Percentiles rank a stretch among this genome's conserved stretches.
Evolutionary conservation across 805 yeast genomes (phyloP).

Genomic region (Teunomyces atbi): DNA sequence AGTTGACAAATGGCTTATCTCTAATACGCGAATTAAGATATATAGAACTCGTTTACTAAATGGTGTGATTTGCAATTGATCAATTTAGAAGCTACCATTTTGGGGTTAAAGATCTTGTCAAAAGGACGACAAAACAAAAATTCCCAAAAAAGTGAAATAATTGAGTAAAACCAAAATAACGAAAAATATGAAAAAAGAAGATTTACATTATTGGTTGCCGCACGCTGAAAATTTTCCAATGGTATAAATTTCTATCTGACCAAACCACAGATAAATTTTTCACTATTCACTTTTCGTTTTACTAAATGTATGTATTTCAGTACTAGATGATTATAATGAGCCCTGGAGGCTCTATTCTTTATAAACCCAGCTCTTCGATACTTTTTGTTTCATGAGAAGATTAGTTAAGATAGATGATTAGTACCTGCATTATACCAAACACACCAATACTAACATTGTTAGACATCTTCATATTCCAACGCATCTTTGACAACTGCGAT

Average conservation of each 20-base stretch:
- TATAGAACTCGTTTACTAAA: no score
- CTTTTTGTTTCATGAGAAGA: conserved; percentile 24
- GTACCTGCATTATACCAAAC: background rate
- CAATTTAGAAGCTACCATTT: no score
- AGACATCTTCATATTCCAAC: conserved; percentile 36
- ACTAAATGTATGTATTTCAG: background rate
- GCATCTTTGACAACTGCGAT: conserved; percentile 81
- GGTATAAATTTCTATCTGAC: background rate
- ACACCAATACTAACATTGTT: conserved; percentile 1
- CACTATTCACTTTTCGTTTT: background rate
- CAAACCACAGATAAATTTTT: background rate
- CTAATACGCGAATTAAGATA: no score
- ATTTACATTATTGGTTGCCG: background rate
- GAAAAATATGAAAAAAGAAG: background rate
- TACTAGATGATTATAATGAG: conserved; percentile 21
- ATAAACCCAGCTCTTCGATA: conserved; percentile 29
- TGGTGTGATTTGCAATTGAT: no score
- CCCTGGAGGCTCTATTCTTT: conserved; percentile 21
- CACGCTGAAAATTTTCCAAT: background rate
- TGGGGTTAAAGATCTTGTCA: no score
- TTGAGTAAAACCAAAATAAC: no score
- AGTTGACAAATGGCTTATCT: no score
- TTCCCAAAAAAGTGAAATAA: no score
- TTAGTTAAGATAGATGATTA: conserved; percentile 18
- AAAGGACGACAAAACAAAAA: no score